Percentiles rank a stretch among this genome's conserved stretches.
Conservation (phyloP, 192 early-diverging fungal species). For the Backusella luteola region DNA sequence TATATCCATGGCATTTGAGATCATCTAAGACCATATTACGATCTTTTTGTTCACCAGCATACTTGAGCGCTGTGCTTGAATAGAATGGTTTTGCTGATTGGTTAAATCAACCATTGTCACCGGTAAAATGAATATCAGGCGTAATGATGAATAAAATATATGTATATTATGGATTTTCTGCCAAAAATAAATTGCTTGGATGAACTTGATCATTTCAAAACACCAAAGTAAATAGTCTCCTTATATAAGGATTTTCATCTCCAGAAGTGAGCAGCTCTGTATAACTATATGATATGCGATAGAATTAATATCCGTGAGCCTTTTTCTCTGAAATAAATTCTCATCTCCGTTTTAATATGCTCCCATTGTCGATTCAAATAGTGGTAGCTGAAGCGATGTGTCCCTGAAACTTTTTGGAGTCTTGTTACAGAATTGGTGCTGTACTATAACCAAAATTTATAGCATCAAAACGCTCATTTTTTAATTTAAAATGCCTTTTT, state of each 20-base stretch:
- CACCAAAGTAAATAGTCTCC: not conserved
- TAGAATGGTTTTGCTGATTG: not conserved
- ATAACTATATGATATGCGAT: not conserved
- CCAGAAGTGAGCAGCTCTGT: too few relatives aligned
- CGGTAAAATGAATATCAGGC: not conserved
- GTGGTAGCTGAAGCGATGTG: not conserved
- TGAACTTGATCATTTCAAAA: not conserved
- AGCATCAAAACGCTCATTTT: too few relatives aligned
- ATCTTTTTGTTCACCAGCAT: not conserved
- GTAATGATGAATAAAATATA: not conserved
- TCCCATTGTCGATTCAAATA: not conserved
- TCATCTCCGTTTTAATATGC: not conserved
- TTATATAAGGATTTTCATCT: not conserved
- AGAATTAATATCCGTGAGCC: not conserved
- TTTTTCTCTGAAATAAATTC: not conserved
- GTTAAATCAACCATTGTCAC: not conserved
- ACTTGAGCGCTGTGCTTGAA: not conserved
- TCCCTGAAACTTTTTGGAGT: not conserved
- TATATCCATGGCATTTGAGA: not conserved
- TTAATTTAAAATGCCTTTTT: too few relatives aligned
- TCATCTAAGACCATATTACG: not conserved
- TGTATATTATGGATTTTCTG: not conserved
- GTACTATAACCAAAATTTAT: too few relatives aligned
- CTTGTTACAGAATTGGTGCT: too few relatives aligned
- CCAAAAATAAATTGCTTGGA: not conserved